Evolutionary conservation across 2,329 filamentous ascomycete genomes (phyloP).

Genomic region (Bipolaris cookei): DNA sequence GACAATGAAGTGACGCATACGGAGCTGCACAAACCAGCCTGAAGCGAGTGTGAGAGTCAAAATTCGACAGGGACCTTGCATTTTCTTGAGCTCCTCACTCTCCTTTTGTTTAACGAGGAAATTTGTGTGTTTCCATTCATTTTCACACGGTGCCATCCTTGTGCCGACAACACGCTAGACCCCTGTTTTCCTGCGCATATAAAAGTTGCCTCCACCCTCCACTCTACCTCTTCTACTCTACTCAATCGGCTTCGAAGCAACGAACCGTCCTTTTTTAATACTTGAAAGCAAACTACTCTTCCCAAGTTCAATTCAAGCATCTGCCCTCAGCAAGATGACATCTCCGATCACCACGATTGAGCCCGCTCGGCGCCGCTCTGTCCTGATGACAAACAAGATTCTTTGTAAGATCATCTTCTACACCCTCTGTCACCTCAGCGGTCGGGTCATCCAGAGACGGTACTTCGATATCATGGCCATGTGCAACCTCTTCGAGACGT

Average conservation of each 20-base stretch:
- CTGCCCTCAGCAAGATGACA: constrained; percentile 6
- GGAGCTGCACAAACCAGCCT: not conserved
- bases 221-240: not conserved
- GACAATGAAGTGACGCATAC: constrained; percentile 2
- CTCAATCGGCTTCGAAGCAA: not conserved
- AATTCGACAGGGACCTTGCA: not conserved
- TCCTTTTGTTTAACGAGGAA: not conserved
- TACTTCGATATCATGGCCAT: not conserved
- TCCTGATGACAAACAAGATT: constrained; percentile 23
- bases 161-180: not conserved
- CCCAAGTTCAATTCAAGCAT: not conserved
- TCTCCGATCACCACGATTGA: constrained; percentile 6
- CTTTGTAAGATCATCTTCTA: constrained; percentile 22
- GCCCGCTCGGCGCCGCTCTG: constrained; percentile 8
- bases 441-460: not conserved
- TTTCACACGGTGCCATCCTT: not conserved
- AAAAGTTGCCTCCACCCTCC: not conserved
- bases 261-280: not conserved
- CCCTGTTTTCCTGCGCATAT: not conserved
- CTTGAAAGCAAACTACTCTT: constrained; percentile 1
- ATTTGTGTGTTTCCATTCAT: constrained; percentile 2
- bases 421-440: not conserved
- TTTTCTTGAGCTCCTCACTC: not conserved
- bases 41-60: constrained; percentile 1
- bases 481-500: not conserved